Evolutionary conservation across 2,329 filamentous ascomycete species (phyloP), one percentile per base, ranked within the genome.

Genomic region (Pseudogymnoascus sp.): DNA sequence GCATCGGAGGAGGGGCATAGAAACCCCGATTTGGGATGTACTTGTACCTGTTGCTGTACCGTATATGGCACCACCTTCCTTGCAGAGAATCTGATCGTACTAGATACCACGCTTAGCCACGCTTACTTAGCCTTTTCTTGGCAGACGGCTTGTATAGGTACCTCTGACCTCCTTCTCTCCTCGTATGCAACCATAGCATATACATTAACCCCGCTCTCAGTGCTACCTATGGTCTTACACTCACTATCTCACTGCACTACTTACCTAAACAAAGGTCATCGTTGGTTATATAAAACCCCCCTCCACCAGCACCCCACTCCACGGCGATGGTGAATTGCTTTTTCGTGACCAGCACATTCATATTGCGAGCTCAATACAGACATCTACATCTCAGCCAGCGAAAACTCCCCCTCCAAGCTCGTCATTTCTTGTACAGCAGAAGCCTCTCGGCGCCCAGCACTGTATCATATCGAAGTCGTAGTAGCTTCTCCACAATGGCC

Each of bases 401-500:
- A 8, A 55, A 55, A 33, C 5, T 29, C 13, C 45, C 27, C n/a
- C n/a, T 33, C 29, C 45, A 55, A 55, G 45, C 45, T 55, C 45
- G 45, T 55, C 27, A 55, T 55, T 12, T 55, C 45, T 18, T 31
- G 27, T 31, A 31, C 45, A 15, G 45, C 18, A 18, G 18, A 55
- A 31, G n/a, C 33, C 45, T 55, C 29, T 31, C n/a, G 45, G 12
- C 45, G 15, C 7, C 27, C 45, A 55, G n/a, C 45, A 27, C 45
- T 31, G 45, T 55, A 55, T 55, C 45, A 33, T 9, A 31, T 33
- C 45, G 29, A 55, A 55, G 27, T 55, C 45, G 15, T 33, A 55
- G 27, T 55, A 33, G 45, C 45, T 55, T 55, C 45, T 59, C 58
- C 12, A 59, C 58, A 40, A 59, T 59, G 58, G 58, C 58, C 7